Evolutionary conservation across 495 filamentous ascomycete genomes (phyloP).

Genomic region (Cercophora scortea): DNA sequence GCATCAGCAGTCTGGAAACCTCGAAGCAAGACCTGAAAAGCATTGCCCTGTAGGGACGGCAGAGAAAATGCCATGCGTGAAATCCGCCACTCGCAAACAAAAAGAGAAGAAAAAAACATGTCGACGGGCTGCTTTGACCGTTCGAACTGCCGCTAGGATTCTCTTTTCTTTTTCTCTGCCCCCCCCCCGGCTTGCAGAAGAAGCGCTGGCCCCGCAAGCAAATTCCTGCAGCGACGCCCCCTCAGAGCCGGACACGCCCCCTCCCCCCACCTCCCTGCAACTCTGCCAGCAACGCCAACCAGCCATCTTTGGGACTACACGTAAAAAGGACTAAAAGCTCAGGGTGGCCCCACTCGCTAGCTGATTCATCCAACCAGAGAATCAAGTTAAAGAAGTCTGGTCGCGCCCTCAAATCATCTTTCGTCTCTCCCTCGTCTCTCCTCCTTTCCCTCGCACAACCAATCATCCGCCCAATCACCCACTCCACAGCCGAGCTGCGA

Average conservation of each 20-base stretch:
- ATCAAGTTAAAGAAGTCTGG: conserved; percentile 26
- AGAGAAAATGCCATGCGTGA: too few relatives aligned
- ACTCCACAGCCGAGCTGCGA: conserved; percentile 21
- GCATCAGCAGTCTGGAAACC: too few relatives aligned
- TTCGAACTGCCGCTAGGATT: not conserved
- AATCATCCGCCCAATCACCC: conserved; percentile 31
- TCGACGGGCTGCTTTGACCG: too few relatives aligned
- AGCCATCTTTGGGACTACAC: conserved; percentile 14
- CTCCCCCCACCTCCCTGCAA: conserved; percentile 2
- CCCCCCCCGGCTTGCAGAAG: not conserved
- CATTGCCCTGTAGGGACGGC: too few relatives aligned
- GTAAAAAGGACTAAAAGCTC: not conserved
- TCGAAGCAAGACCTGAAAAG: too few relatives aligned
- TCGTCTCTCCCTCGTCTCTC: conserved; percentile 31
- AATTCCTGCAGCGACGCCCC: conserved; percentile 12
- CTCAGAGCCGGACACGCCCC: conserved; percentile 16
- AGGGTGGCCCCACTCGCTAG: conserved; percentile 17
- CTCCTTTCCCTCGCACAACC: conserved; percentile 33
- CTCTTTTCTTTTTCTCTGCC: conserved; percentile 9
- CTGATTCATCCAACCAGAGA: conserved; percentile 39
- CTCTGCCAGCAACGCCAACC: conserved; percentile 2
- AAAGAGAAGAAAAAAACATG: too few relatives aligned
- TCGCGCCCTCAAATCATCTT: conserved; percentile 35
- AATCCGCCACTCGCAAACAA: too few relatives aligned
- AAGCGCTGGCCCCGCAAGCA: conserved; percentile 10